Evolutionary conservation across 441 rosid species (phyloP).

Genomic region (Mallotus repandus): DNA sequence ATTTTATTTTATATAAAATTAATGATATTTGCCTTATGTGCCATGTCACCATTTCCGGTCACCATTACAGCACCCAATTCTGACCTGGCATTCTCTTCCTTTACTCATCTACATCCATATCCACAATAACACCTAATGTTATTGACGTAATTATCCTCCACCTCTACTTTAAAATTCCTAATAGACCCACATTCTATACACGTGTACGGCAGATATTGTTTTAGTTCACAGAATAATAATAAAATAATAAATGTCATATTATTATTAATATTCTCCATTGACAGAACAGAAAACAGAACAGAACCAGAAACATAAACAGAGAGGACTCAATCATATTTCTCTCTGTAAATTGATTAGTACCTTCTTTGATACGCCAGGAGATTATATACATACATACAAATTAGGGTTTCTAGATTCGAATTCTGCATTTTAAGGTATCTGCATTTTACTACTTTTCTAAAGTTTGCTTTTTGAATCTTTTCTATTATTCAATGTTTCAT

Average conservation of each 20-base stretch:
- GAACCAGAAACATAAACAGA: background rate
- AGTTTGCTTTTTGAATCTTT: slow-evolving; percentile 38
- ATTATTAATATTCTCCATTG: background rate
- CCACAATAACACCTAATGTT: background rate
- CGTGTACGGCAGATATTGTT: background rate
- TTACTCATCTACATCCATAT: slow-evolving; percentile 7
- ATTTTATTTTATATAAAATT: too few relatives aligned
- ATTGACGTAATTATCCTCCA: background rate
- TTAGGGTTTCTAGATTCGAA: slow-evolving; percentile 16
- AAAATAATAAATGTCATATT: too few relatives aligned
- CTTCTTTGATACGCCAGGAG: background rate
- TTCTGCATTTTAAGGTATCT: slow-evolving; percentile 14
- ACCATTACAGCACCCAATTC: slow-evolving; percentile 5
- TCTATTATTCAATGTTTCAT: slow-evolving; percentile 34
- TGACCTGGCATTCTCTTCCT: slow-evolving; percentile 28
- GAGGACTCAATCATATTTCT: background rate
- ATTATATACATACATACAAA: background rate
- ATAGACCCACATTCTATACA: background rate
- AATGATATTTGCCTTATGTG: too few relatives aligned
- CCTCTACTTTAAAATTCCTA: background rate
- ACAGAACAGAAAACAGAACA: too few relatives aligned
- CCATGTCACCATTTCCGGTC: too few relatives aligned
- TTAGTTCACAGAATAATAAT: too few relatives aligned
- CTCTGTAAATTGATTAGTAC: background rate
- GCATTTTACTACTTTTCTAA: background rate